phyloP scores from a whole-genome alignment of 1,139 yeast genomes.

The Arxiozyma bovina region DNA sequence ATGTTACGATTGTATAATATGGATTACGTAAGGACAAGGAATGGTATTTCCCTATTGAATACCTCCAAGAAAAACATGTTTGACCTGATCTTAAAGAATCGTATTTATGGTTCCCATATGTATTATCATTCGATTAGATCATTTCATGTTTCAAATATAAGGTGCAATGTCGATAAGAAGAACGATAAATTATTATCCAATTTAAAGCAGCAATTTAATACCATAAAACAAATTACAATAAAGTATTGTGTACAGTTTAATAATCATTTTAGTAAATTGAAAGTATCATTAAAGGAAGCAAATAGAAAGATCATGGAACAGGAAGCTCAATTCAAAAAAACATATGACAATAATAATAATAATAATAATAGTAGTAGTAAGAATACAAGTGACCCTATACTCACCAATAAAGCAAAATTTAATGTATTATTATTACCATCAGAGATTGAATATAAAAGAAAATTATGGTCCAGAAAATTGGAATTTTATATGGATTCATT shows the following conservation, averaged over 20 bases:
- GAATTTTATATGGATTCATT: slow-evolving; percentile 52
- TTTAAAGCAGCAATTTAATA: not conserved
- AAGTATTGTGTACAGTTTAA: slow-evolving; percentile 1
- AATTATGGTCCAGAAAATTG: slow-evolving; percentile 45
- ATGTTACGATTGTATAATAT: not conserved
- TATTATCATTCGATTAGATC: not conserved
- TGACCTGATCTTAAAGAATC: not conserved
- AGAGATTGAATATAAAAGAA: slow-evolving; percentile 35
- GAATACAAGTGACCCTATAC: not conserved
- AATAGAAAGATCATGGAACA: slow-evolving; percentile 32
- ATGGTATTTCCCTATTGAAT: not conserved
- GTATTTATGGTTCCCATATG: not conserved
- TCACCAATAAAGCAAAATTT: slow-evolving; percentile 15
- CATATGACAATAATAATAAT: slow-evolving; percentile 32
- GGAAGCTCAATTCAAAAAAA: slow-evolving; percentile 24
- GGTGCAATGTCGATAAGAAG: not conserved
- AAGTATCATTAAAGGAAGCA: slow-evolving; percentile 31
- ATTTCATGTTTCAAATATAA: not conserved
- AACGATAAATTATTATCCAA: not conserved
- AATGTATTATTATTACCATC: slow-evolving; percentile 34
- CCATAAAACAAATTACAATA: not conserved
- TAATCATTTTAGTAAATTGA: slow-evolving; percentile 28
- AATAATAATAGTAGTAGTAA: slow-evolving; percentile 29
- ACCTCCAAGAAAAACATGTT: no score
- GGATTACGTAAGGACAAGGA: not conserved